These are phyloP conservation scores for Solanum hybrid DNA, from an alignment of 305 asterid genomes.

Conservation along the genomic window DNA sequence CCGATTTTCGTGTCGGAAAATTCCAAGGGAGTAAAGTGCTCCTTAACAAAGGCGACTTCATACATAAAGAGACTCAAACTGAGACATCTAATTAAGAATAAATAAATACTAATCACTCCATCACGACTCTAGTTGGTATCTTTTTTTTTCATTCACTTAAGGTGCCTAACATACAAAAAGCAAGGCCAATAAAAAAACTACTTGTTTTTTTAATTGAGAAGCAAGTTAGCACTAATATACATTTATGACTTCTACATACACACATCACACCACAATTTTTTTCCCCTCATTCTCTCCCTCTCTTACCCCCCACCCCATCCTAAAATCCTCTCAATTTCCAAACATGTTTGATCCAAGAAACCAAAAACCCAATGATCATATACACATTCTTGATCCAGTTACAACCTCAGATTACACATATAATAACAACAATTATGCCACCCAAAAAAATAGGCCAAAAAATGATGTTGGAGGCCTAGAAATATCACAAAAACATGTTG, in stretches of 20 bases:
- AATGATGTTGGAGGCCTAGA: conserved; percentile 27
- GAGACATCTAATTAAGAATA: background rate
- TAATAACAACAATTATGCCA: conserved; percentile 2
- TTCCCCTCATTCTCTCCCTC: background rate
- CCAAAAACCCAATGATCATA: conserved; percentile 3
- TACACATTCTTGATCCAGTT: conserved; percentile 11
- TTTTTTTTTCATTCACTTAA: background rate
- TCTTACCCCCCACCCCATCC: background rate
- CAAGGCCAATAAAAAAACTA: conserved; percentile 9
- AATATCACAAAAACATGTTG: background rate
- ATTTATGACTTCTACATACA: conserved; percentile 13
- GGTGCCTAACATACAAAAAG: background rate
- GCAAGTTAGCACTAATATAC: conserved; percentile 2
- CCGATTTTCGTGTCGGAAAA: fast-evolving
- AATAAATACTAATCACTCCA: fast-evolving
- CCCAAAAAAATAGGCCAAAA: background rate
- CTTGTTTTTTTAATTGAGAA: conserved; percentile 13
- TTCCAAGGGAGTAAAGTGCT: background rate
- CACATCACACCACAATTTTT: background rate
- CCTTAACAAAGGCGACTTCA: background rate
- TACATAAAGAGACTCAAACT: background rate
- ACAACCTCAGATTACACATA: background rate
- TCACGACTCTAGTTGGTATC: background rate
- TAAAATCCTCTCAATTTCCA: background rate
- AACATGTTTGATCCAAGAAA: conserved; percentile 31